A percentile compares a stretch with the other conserved stretches of the same genome.
Evolutionary conservation across 2,329 filamentous ascomycete genomes (phyloP).

Genomic region (Calonectria pauciramosa): DNA sequence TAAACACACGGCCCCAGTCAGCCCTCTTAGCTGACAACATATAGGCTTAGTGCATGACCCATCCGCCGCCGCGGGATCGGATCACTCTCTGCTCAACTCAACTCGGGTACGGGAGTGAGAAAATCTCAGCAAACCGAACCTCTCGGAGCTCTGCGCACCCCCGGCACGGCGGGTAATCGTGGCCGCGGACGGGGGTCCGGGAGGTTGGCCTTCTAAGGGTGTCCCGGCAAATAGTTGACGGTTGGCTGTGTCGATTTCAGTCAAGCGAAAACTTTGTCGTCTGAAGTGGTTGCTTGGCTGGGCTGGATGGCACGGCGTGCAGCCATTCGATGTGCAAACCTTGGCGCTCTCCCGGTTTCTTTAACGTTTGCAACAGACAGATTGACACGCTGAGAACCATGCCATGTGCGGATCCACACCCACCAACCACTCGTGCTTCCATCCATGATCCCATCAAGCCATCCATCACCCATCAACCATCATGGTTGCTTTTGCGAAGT

Average conservation of each 20-base stretch:
- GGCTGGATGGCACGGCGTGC: slow-evolving; percentile 6
- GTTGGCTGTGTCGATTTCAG: background rate
- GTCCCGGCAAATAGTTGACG: background rate
- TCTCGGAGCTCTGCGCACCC: slow-evolving; percentile 8
- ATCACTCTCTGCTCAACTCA: slow-evolving; percentile 1
- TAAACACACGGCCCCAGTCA: slow-evolving; percentile 7
- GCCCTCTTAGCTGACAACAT: slow-evolving; percentile 17
- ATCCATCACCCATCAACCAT: background rate
- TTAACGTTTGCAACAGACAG: slow-evolving; percentile 13
- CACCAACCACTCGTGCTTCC: slow-evolving; percentile 2
- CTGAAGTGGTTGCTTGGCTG: background rate
- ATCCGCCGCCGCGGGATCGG: background rate
- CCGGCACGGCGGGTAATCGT: slow-evolving; percentile 2
- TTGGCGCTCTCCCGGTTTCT: slow-evolving; percentile 9
- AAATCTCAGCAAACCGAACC: slow-evolving; percentile 11
- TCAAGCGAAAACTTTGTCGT: slow-evolving; percentile 9
- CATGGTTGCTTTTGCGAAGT: slow-evolving; percentile 17
- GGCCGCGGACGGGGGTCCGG: slow-evolving; percentile 5
- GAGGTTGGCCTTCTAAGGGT: background rate
- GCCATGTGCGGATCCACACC: slow-evolving; percentile 24
- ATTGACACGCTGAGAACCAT: slow-evolving; percentile 6
- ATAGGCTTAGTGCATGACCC: slow-evolving; percentile 10
- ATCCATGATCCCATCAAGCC: background rate
- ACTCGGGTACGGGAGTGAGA: background rate
- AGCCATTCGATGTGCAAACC: background rate